These are phyloP conservation scores for Sanghuangporus sanghuang DNA, from an alignment of 1,284 basidiomycete species.

Conservation along the genomic window DNA sequence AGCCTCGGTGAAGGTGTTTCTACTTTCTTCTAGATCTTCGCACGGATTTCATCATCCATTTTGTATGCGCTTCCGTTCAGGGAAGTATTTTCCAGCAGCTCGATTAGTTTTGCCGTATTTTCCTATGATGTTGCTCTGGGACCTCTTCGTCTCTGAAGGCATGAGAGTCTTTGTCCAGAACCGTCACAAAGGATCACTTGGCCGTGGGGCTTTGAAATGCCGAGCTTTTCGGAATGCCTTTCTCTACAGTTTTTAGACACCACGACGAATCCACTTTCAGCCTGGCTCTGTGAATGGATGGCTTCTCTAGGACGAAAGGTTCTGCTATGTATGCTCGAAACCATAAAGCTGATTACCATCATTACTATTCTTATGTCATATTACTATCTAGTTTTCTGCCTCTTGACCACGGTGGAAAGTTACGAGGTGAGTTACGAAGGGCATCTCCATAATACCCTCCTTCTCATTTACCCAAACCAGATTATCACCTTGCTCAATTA, in stretches of 20 bases:
- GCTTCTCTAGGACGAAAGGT: no score
- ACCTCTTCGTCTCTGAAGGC: neutral
- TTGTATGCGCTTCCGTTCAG: neutral
- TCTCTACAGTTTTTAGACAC: neutral
- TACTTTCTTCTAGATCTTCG: neutral
- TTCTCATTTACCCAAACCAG: slow-evolving; percentile 42
- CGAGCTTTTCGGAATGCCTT: neutral
- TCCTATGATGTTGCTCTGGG: neutral
- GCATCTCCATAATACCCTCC: slow-evolving; percentile 46
- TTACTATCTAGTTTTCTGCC: neutral
- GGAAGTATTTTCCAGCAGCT: neutral
- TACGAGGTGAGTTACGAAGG: slow-evolving; percentile 19
- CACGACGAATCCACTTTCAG: no score
- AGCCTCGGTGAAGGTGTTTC: neutral
- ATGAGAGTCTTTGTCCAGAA: neutral
- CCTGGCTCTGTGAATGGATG: no score
- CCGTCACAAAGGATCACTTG: neutral
- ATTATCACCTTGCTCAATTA: slow-evolving; percentile 41
- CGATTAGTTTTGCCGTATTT: neutral
- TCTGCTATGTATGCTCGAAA: no score
- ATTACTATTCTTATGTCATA: no score
- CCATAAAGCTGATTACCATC: no score
- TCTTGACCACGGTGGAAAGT: neutral
- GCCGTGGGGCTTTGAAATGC: neutral
- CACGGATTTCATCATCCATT: neutral